phyloP scores from a whole-genome alignment of 2,329 filamentous ascomycete genomes.

The Hyphodiscus sp. region DNA sequence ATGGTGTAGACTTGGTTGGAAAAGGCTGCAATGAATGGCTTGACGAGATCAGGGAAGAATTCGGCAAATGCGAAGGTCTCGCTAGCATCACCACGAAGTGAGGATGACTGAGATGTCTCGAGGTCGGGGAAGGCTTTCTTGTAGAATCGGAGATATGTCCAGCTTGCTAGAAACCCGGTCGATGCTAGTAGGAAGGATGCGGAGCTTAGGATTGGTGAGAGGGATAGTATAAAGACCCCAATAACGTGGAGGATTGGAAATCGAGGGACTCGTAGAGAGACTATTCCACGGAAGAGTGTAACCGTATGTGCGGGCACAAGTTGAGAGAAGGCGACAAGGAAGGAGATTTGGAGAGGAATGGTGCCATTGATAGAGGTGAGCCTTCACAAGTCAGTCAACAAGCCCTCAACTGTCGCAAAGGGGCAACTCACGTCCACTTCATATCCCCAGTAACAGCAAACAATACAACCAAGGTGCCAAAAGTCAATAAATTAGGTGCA shows the following conservation, averaged over 20 bases:
- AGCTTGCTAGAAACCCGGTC: slow-evolving; percentile 79
- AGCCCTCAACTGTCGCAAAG: slow-evolving; percentile 11
- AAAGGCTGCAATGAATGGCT: slow-evolving; percentile 70
- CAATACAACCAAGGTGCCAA: slow-evolving; percentile 67
- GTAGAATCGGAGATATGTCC: slow-evolving; percentile 96
- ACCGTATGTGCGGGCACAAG: slow-evolving; percentile 96
- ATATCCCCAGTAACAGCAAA: slow-evolving; percentile 63
- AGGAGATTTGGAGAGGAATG: slow-evolving; percentile 82
- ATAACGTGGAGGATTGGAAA: slow-evolving; percentile 69
- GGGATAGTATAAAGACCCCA: slow-evolving; percentile 63
- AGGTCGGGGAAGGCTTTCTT: slow-evolving; percentile 68
- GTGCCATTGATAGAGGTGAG: slow-evolving; percentile 81
- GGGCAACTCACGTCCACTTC: slow-evolving; percentile 57
- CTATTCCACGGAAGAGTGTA: slow-evolving; percentile 78
- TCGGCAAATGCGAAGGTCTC: slow-evolving; percentile 95
- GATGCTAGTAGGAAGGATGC: slow-evolving; percentile 74
- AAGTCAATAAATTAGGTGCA: slow-evolving; percentile 73
- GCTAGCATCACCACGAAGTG: slow-evolving; percentile 81
- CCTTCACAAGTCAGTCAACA: slow-evolving; percentile 39
- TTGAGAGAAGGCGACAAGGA: slow-evolving; percentile 96
- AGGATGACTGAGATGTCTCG: slow-evolving; percentile 51
- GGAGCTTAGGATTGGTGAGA: slow-evolving; percentile 52
- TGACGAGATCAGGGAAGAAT: slow-evolving; percentile 83
- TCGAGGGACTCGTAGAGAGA: slow-evolving; percentile 78
- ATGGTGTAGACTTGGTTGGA: slow-evolving; percentile 67